Percentiles rank a stretch among this genome's conserved stretches.
phyloP scores from a whole-genome alignment of 2,329 filamentous ascomycete species.

The Neopestalotiopsis clavispora region DNA sequence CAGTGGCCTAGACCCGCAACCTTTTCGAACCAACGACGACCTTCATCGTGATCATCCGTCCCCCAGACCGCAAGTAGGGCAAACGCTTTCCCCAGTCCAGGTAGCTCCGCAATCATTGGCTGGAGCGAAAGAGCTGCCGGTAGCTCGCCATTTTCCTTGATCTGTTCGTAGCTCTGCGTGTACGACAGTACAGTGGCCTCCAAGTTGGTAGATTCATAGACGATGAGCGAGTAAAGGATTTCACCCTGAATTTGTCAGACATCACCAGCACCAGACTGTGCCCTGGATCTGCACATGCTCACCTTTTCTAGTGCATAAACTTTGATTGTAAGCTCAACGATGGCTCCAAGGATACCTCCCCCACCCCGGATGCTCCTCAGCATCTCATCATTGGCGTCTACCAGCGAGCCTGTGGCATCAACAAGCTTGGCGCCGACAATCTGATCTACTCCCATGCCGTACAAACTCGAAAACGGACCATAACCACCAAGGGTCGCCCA shows the following conservation, averaged over 20 bases:
- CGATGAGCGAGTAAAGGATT: conserved; percentile 35
- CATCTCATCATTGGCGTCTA: conserved; percentile 41
- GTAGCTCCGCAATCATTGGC: conserved; percentile 35
- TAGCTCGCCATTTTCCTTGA: conserved; percentile 18
- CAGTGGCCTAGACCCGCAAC: conserved; percentile 33
- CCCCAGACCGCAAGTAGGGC: conserved; percentile 37
- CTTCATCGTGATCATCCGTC: conserved; percentile 35
- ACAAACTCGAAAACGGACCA: conserved; percentile 34
- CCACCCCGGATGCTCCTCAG: conserved; percentile 44
- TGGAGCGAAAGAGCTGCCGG: conserved; percentile 30
- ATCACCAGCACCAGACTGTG: not conserved
- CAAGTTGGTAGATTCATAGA: conserved; percentile 39
- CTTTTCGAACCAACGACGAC: conserved; percentile 32
- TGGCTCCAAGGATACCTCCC: conserved; percentile 44
- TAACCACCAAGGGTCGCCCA: conserved; percentile 42
- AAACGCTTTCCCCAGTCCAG: conserved; percentile 33
- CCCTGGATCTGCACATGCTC: conserved; percentile 12
- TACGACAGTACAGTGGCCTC: conserved; percentile 27
- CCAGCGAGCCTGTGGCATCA: conserved; percentile 39
- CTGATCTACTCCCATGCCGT: conserved; percentile 42
- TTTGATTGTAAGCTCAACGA: conserved; percentile 45
- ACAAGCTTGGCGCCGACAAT: conserved; percentile 43
- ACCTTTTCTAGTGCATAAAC: conserved; percentile 40
- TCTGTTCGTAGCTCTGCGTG: conserved; percentile 29
- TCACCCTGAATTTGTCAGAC: conserved; percentile 16